A percentile compares a stretch with the other conserved stretches of the same genome.
Evolutionary conservation across 495 filamentous ascomycete species (phyloP).

Genomic region (Penicillium bialowiezense): DNA sequence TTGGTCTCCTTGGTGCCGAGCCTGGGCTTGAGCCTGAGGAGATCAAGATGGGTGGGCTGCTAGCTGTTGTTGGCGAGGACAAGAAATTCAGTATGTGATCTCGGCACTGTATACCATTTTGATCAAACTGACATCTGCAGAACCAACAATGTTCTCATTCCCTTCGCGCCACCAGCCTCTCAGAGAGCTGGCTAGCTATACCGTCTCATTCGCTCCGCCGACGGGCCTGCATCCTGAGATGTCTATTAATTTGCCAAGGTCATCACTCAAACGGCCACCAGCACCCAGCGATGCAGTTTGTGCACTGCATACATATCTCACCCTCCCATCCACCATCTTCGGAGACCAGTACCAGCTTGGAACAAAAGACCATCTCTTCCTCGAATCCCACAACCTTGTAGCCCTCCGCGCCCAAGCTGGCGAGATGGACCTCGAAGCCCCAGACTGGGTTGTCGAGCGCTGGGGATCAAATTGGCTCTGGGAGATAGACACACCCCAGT

Average conservation of each 20-base stretch:
- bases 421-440: conserved; percentile 90
- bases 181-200: conserved; percentile 41
- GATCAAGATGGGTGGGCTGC: conserved; percentile 71
- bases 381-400: conserved; percentile 71
- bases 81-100: conserved; percentile 59
- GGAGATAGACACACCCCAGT: conserved; percentile 58
- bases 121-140: conserved; percentile 31
- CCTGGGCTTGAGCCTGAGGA: conserved; percentile 63
- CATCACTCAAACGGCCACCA: conserved; percentile 30
- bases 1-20: conserved; percentile 77
- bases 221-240: conserved; percentile 89
- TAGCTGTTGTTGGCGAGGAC: conserved; percentile 77
- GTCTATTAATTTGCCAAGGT: conserved; percentile 48
- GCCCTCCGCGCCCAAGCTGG: conserved; percentile 65
- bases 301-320: conserved; percentile 77
- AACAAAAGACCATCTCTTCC: conserved; percentile 61
- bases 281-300: conserved; percentile 50
- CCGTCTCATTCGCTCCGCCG: conserved; percentile 57
- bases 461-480: conserved; percentile 85
- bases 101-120: not conserved
- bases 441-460: conserved; percentile 68
- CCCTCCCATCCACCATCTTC: conserved; percentile 81
- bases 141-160: conserved; percentile 83
- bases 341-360: conserved; percentile 82
- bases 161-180: conserved; percentile 75